phyloP scores from a whole-genome alignment of 2,329 filamentous ascomycete genomes.

The Corinectria fuckeliana region DNA sequence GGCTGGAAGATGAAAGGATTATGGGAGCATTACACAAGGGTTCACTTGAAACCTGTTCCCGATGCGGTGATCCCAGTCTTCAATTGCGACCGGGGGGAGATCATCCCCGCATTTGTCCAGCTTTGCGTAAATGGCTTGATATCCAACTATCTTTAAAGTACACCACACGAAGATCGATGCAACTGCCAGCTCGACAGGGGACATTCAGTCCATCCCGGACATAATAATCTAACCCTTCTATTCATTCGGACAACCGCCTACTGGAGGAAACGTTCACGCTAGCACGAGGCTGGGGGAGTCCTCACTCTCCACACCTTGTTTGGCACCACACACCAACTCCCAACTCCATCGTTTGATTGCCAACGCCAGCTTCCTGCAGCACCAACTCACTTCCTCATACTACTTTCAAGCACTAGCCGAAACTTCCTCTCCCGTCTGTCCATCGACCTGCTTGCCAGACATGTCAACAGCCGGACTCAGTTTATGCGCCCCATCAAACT shows the following conservation, averaged over 20 bases:
- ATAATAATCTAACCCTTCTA: background rate
- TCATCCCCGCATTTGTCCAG: constrained; percentile 5
- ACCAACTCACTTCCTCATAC: background rate
- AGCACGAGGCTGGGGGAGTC: background rate
- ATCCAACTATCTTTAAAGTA: background rate
- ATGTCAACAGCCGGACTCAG: constrained; percentile 46
- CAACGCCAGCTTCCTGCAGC: background rate
- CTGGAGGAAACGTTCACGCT: background rate
- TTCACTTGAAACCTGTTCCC: background rate
- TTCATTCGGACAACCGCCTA: no score
- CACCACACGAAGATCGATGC: constrained; percentile 11
- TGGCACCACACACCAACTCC: background rate
- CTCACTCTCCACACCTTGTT: no score
- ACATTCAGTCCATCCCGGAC: background rate
- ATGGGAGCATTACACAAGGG: background rate
- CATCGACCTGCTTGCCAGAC: constrained; percentile 40
- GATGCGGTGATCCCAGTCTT: background rate
- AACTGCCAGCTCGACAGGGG: constrained; percentile 20
- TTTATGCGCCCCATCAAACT: constrained; percentile 45
- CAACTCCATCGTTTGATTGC: background rate
- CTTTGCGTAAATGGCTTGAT: constrained; percentile 39
- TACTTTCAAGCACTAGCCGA: constrained; percentile 7
- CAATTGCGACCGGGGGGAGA: constrained; percentile 2
- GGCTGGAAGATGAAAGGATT: background rate
- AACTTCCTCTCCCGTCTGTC: constrained; percentile 14